A percentile compares a stretch with the other conserved stretches of the same genome.
These are phyloP conservation scores for Cladosporium phlei DNA, from an alignment of 2,329 filamentous ascomycete genomes.

Conservation along the genomic window DNA sequence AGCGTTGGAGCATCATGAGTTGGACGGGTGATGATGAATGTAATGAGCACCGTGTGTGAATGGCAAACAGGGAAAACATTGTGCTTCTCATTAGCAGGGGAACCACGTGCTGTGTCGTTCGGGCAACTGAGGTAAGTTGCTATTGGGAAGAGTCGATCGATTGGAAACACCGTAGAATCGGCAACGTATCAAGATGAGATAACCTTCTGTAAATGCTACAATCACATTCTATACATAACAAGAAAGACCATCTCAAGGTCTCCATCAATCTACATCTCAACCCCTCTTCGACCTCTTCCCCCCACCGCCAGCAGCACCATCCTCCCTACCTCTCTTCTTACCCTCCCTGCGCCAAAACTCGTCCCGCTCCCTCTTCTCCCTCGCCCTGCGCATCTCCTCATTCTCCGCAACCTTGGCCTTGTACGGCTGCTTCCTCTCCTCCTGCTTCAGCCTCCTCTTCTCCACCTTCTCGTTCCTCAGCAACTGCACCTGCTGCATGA, in stretches of 20 bases:
- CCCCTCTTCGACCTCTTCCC: constrained; percentile 28
- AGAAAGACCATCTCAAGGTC: neutral
- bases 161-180: too few species aligned
- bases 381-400: constrained; percentile 75
- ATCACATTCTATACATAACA: neutral
- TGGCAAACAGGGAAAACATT: too few species aligned
- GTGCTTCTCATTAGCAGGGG: too few species aligned
- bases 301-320: constrained; percentile 42
- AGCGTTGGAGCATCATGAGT: too few species aligned
- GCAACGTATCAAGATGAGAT: too few species aligned
- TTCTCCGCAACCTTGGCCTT: constrained; percentile 76
- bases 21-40: too few species aligned
- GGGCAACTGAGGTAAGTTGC: too few species aligned
- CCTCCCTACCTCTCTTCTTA: constrained; percentile 61
- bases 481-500: constrained; percentile 90
- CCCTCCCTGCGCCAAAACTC: constrained; percentile 93
- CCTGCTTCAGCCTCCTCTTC: constrained; percentile 79
- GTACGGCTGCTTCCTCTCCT: constrained; percentile 76
- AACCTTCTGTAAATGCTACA: too few species aligned
- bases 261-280: too few species aligned
- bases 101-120: too few species aligned
- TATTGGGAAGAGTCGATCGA: too few species aligned
- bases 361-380: constrained; percentile 87
- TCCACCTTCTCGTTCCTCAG: constrained; percentile 85
- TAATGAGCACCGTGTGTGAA: too few species aligned